Percentiles rank a stretch among this genome's conserved stretches.
Evolutionary conservation across 2,329 filamentous ascomycete species (phyloP).

Genomic region (Diplodia seriata): DNA sequence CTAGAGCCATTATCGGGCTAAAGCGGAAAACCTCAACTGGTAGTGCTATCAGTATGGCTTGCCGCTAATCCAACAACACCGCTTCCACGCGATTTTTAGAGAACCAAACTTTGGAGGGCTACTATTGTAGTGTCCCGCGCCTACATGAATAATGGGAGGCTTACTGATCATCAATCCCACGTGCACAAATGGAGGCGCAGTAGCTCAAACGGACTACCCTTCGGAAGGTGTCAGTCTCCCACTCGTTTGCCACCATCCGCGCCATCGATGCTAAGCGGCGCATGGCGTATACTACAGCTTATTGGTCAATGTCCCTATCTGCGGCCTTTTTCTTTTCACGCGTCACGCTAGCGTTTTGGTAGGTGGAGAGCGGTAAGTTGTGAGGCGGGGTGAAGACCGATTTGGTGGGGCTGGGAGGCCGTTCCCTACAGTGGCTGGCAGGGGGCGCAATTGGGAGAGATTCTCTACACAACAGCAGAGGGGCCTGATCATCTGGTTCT

Average conservation of each 20-base stretch:
- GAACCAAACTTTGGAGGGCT: background rate
- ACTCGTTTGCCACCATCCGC: conserved; percentile 2
- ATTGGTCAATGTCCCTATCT: conserved; percentile 7
- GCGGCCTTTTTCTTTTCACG: conserved; percentile 13
- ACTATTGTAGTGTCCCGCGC: background rate
- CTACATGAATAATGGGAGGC: background rate
- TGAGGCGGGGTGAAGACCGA: conserved; percentile 19
- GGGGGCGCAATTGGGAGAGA: background rate
- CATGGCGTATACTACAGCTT: background rate
- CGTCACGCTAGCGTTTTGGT: conserved; percentile 26
- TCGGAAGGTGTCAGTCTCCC: conserved; percentile 5
- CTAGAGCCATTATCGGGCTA: background rate
- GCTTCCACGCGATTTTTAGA: background rate
- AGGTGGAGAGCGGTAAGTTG: conserved; percentile 10
- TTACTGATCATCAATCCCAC: background rate
- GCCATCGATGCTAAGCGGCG: conserved; percentile 2
- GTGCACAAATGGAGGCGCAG: background rate
- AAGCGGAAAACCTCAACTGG: background rate
- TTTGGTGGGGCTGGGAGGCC: background rate
- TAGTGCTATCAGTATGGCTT: background rate
- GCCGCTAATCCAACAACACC: background rate
- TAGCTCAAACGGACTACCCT: background rate
- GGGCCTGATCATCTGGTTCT: conserved; percentile 19
- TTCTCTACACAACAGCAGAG: no score
- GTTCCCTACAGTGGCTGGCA: background rate